Evolutionary conservation across 257 asterid species (phyloP).

Genomic region (Salvia miltiorrhiza): DNA sequence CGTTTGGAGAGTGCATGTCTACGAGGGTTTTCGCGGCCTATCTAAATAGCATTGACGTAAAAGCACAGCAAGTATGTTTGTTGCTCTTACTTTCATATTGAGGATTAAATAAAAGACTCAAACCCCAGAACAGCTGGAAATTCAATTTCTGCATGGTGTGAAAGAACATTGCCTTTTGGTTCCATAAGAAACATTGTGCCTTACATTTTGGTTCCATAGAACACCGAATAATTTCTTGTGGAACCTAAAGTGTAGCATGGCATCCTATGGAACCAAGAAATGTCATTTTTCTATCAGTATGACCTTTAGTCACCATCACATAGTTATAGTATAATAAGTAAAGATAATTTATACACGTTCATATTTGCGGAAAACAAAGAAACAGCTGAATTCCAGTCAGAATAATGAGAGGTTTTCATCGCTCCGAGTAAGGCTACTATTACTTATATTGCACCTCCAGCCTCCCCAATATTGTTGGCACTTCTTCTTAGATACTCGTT

Average conservation of each 20-base stretch:
- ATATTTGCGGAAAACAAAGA: neutral
- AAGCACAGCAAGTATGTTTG: conserved; percentile 68
- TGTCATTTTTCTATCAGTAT: neutral
- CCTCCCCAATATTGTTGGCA: neutral
- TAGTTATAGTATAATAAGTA: neutral
- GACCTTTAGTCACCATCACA: neutral
- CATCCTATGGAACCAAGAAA: neutral
- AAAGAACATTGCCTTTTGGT: neutral
- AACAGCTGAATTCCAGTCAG: neutral
- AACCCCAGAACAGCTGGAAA: neutral
- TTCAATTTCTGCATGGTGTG: neutral
- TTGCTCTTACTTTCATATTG: neutral
- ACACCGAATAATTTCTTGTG: neutral
- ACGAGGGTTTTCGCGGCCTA: conserved; percentile 81
- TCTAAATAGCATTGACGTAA: conserved; percentile 59
- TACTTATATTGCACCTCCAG: neutral
- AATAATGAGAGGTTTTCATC: neutral
- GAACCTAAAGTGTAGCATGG: neutral
- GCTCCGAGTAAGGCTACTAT: neutral
- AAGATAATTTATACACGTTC: neutral
- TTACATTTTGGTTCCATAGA: neutral
- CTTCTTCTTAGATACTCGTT: neutral
- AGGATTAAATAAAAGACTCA: neutral
- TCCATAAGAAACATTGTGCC: neutral
- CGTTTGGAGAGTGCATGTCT: conserved; percentile 95